Evolutionary conservation across 805 yeast genomes (phyloP), one percentile per base, ranked within the genome.

Genomic region (Yarrowia osloensis): DNA sequence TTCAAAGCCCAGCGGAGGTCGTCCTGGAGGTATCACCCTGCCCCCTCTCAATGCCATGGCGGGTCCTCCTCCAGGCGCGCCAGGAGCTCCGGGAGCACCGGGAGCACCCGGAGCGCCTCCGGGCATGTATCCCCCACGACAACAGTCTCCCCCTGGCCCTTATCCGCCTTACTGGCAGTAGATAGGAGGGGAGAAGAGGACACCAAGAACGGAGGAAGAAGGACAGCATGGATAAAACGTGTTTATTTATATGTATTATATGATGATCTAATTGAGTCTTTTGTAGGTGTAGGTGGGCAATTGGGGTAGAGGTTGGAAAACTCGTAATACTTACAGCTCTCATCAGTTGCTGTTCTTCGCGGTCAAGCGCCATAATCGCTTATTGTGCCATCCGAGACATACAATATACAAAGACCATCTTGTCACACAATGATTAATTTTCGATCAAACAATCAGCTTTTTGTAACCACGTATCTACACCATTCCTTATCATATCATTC

Each of bases 221-320:
- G 42, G 61, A 49, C 37, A 49, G 54, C 54, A 49, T 49, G 54
- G 54, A 49, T 49, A 49, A 49, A 49, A 33, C 6, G 47, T 57
- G 49, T 39, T 54, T 57, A 57, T 57, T 57, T 57, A 57, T 57
- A 57, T 57, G 63, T 57, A 57, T 39, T 40, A 57, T 57, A 57
- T 57, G 42, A 54, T 19, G 59, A 54, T 54, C 33, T 54, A 26
- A 37, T 15, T 37, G 22, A 19, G 22, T 19, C n/a, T 2, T 2
- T 17, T 17, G 40, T 37, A 37, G 40, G 37, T 12, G 28, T 15
- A n/a, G n/a, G n/a, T n/a, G n/a, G n/a, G n/a, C n/a, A n/a, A n/a
- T n/a, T n/a, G n/a, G n/a, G n/a, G n/a, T n/a, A n/a, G n/a, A n/a
- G n/a, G n/a, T n/a, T n/a, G n/a, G n/a, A n/a, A n/a, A n/a, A n/a